Evolutionary conservation across 176 grass and related monocot species (phyloP), one percentile per base, ranked within the genome.

Genomic region (Stipa capillata): DNA sequence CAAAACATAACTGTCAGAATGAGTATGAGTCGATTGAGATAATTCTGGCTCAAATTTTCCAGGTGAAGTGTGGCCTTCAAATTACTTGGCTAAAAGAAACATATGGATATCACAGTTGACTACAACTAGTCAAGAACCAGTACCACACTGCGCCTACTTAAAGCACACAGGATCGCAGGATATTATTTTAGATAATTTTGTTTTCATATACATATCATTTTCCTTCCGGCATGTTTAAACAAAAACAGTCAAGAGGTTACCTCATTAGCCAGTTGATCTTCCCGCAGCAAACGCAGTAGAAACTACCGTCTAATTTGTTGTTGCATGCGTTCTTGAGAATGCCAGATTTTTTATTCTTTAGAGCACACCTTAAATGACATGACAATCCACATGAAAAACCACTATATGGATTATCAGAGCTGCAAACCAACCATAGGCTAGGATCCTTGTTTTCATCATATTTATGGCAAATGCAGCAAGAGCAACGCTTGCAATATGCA

Each of bases 401-500:
- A 49, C 32, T 69, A 65, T 90, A 94, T 51, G 91, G 89, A 71
- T 72, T 84, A 61, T 97, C 94, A 54, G 91, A 97, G 71, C 55
- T 94, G 90, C 94, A 97, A 76, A 90, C 85, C 80, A 97, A 81
- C 94, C 94, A 97, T 51, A 97, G 70, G 57, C 89, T 97, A 76
- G 91, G 94, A 68, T 97, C 94, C 81, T 97, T 97, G 54, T 97
- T 97, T 59, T 97, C 94, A 87, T 97, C 94, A 44, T 90, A 97
- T 45, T 82, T 87, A 74, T 77, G 75, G 82, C 94, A 97, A 69
- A 97, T 82, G 78, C 94, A 94, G 71, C 94, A 97, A 72, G 94
- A 94, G 68, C 94, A 92, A 33, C 94, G 71, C 56, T 94, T 97
- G 72, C 94, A 94, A 85, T 94, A 94, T 72, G 74, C n/a, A 76